These are phyloP conservation scores for Verticillium klebahnii DNA, from an alignment of 2,329 filamentous ascomycete genomes.

Conservation along the genomic window DNA sequence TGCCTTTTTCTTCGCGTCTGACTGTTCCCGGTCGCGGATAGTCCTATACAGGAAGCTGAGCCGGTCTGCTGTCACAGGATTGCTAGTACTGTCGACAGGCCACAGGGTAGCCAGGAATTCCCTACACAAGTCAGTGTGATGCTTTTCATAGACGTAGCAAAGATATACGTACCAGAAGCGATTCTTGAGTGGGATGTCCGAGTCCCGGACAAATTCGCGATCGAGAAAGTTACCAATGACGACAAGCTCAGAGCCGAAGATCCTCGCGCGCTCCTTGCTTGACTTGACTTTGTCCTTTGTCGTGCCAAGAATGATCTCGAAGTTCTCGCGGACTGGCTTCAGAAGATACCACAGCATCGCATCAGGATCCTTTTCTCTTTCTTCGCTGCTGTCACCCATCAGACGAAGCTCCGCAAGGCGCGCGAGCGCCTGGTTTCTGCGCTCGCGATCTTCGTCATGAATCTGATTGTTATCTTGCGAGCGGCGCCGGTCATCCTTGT, in stretches of 20 bases:
- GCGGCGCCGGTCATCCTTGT: constrained; percentile 24
- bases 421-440: constrained; percentile 33
- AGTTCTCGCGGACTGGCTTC: constrained; percentile 55
- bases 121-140: constrained; percentile 20
- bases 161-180: constrained; percentile 12
- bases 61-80: constrained; percentile 37
- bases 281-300: constrained; percentile 59
- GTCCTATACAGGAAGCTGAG: constrained; percentile 40
- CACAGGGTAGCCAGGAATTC: constrained; percentile 40
- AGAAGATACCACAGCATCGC: constrained; percentile 45
- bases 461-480: constrained; percentile 10
- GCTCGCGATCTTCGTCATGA: constrained; percentile 20
- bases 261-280: constrained; percentile 55
- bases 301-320: constrained; percentile 54
- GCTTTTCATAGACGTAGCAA: not conserved
- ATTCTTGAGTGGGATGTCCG: constrained; percentile 31
- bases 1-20: not conserved
- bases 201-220: constrained; percentile 12
- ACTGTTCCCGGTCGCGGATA: constrained; percentile 25
- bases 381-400: constrained; percentile 45
- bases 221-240: constrained; percentile 60
- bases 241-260: constrained; percentile 57
- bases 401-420: constrained; percentile 38
- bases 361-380: constrained; percentile 39
- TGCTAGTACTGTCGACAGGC: constrained; percentile 40